Evolutionary conservation across 2,329 filamentous ascomycete genomes (phyloP).

Genomic region (Cladosporium oxysporum): DNA sequence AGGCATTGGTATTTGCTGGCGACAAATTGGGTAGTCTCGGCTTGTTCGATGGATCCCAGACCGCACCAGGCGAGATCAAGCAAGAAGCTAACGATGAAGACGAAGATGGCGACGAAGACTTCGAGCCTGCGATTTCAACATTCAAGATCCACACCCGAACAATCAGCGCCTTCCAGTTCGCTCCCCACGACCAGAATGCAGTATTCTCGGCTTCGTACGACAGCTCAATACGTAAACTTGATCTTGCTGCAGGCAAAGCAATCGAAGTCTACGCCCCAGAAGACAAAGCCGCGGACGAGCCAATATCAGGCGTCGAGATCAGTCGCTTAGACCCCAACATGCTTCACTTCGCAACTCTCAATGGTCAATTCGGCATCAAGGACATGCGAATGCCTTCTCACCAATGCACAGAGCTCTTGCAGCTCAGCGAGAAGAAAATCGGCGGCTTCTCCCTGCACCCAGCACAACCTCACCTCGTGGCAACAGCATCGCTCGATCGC

Average conservation of each 20-base stretch:
- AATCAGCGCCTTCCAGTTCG: conserved; percentile 80
- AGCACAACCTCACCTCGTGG: conserved; percentile 74
- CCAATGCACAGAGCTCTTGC: conserved; percentile 65
- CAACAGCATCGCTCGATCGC: conserved; percentile 86
- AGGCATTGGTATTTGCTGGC: conserved; percentile 86
- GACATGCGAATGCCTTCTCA: conserved; percentile 66
- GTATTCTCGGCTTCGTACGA: conserved; percentile 91
- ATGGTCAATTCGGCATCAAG: conserved; percentile 77
- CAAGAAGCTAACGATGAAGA: conserved; percentile 59
- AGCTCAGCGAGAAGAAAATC: conserved; percentile 87
- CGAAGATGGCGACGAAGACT: conserved; percentile 64
- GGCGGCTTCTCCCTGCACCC: conserved; percentile 89
- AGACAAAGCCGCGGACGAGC: conserved; percentile 69
- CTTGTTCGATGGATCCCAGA: conserved; percentile 84
- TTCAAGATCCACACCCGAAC: conserved; percentile 90
- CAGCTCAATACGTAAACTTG: conserved; percentile 83
- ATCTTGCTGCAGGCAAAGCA: conserved; percentile 77
- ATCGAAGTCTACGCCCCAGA: conserved; percentile 78
- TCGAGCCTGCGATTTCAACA: conserved; percentile 79
- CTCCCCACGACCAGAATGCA: conserved; percentile 69
- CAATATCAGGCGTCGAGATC: conserved; percentile 84
- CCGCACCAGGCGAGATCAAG: conserved; percentile 45
- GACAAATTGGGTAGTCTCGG: conserved; percentile 92
- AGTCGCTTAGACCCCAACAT: conserved; percentile 67
- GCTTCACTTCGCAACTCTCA: conserved; percentile 84